Percentiles rank a stretch among this genome's conserved stretches.
Conservation (phyloP, 140 eudicot species). For the Senecio squalidus region DNA sequence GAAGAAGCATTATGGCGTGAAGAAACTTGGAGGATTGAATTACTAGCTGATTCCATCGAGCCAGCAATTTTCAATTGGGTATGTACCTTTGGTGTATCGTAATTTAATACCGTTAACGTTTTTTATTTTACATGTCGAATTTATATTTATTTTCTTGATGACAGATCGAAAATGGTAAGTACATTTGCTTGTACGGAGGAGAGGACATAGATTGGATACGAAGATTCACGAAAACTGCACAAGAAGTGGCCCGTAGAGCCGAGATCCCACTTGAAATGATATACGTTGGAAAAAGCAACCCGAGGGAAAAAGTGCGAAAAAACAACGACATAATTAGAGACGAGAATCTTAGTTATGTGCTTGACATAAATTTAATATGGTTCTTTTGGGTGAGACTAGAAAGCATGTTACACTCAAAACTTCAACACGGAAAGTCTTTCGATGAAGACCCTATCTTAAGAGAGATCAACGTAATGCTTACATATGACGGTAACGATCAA, state of each 20-base stretch:
- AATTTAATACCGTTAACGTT: neutral
- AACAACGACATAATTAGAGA: conserved; percentile 29
- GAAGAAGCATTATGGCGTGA: conserved; percentile 79
- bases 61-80: conserved; percentile 67
- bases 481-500: conserved; percentile 65
- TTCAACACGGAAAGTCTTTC: conserved; percentile 54
- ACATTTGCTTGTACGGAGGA: conserved; percentile 88
- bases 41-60: conserved; percentile 73
- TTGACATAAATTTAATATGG: conserved; percentile 58
- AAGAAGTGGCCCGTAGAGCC: conserved; percentile 37
- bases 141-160: neutral
- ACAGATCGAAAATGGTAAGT: conserved; percentile 41
- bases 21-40: conserved; percentile 67
- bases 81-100: neutral
- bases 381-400: conserved; percentile 70
- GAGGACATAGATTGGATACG: conserved; percentile 85
- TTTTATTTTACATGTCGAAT: neutral
- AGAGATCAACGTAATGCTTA: conserved; percentile 65
- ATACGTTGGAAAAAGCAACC: conserved; percentile 84
- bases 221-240: conserved; percentile 45
- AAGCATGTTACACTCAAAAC: conserved; percentile 87
- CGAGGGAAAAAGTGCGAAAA: conserved; percentile 54
- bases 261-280: conserved; percentile 60
- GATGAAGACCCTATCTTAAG: conserved; percentile 59
- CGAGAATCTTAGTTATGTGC: conserved; percentile 47